Percentiles rank a stretch among this genome's conserved stretches.
Evolutionary conservation across 352 stramenopile genomes (phyloP).

Genomic region (Pythium vanterpoolii): DNA sequence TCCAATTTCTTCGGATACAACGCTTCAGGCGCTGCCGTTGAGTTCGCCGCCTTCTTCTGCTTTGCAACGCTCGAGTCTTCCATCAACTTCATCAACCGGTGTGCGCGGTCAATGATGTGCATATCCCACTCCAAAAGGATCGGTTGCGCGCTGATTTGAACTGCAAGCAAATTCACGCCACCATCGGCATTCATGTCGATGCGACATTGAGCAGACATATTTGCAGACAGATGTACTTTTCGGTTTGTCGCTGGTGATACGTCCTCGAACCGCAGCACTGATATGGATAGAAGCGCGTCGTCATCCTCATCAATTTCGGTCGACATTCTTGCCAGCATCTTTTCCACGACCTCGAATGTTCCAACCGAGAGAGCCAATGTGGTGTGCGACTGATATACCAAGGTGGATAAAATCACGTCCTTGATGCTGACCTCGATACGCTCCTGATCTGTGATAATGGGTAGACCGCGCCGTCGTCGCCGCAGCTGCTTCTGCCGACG

Average conservation of each 20-base stretch:
- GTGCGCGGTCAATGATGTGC: conserved; percentile 76
- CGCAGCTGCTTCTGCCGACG: conserved; percentile 18
- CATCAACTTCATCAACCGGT: conserved; percentile 68
- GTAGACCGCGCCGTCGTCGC: conserved; percentile 26
- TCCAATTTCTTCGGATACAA: conserved; percentile 56
- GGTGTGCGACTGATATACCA: conserved; percentile 55
- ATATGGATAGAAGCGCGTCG: conserved; percentile 52
- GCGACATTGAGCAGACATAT: conserved; percentile 63
- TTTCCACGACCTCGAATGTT: conserved; percentile 64
- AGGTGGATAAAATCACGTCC: conserved; percentile 62
- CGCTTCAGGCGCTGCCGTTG: neutral
- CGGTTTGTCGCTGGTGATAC: conserved; percentile 50
- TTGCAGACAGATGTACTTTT: conserved; percentile 63
- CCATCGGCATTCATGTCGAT: conserved; percentile 50
- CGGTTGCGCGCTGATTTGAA: conserved; percentile 73
- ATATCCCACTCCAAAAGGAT: conserved; percentile 85
- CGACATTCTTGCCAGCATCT: conserved; percentile 73
- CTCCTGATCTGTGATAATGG: conserved; percentile 61
- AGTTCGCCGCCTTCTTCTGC: conserved; percentile 21
- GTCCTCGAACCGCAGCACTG: conserved; percentile 59
- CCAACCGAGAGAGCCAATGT: conserved; percentile 54
- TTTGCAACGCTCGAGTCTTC: conserved; percentile 45
- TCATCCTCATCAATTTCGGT: conserved; percentile 64
- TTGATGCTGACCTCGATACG: conserved; percentile 64
- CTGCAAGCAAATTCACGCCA: conserved; percentile 35